These are phyloP conservation scores for Voacanga thouarsii DNA, from an alignment of 257 asterid species.

Conservation along the genomic window DNA sequence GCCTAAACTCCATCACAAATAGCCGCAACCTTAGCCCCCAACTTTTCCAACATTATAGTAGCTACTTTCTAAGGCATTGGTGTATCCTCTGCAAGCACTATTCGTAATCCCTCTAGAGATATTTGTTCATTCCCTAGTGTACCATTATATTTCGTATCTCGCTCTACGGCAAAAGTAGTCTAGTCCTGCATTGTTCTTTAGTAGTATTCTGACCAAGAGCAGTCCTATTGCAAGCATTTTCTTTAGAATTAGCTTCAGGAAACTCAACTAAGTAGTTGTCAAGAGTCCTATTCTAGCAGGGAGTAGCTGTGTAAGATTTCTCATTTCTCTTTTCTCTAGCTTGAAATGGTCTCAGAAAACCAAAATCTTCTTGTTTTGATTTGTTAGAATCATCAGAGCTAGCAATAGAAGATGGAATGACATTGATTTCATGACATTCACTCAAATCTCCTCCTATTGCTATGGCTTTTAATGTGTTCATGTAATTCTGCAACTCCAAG, in stretches of 20 bases:
- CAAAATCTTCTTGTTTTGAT: constrained; percentile 38
- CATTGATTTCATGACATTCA: constrained; percentile 60
- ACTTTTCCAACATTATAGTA: constrained; percentile 82
- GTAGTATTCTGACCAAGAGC: constrained; percentile 18
- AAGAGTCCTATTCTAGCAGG: constrained; percentile 15
- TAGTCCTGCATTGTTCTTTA: constrained; percentile 18
- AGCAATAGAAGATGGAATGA: constrained; percentile 41
- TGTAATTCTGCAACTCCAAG: constrained; percentile 27
- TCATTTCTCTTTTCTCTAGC: constrained; percentile 20
- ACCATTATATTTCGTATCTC: constrained; percentile 16
- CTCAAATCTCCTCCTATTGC: constrained; percentile 34
- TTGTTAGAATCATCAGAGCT: constrained; percentile 68
- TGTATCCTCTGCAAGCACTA: constrained; percentile 89
- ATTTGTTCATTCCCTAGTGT: constrained; percentile 34
- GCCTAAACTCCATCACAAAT: constrained; percentile 87
- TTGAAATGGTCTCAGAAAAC: constrained; percentile 11
- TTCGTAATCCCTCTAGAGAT: constrained; percentile 57
- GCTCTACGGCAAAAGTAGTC: constrained; percentile 19
- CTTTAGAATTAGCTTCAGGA: constrained; percentile 26
- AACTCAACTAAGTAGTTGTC: constrained; percentile 26
- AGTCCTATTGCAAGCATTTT: constrained; percentile 20
- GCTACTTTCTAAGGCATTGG: constrained; percentile 87
- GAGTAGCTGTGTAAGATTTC: constrained; percentile 15
- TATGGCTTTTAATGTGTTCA: constrained; percentile 22
- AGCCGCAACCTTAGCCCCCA: constrained; percentile 79